Base-by-base conservation (phyloP, 2,329 filamentous ascomycete genomes). In the Magnaporthales sp. region DNA sequence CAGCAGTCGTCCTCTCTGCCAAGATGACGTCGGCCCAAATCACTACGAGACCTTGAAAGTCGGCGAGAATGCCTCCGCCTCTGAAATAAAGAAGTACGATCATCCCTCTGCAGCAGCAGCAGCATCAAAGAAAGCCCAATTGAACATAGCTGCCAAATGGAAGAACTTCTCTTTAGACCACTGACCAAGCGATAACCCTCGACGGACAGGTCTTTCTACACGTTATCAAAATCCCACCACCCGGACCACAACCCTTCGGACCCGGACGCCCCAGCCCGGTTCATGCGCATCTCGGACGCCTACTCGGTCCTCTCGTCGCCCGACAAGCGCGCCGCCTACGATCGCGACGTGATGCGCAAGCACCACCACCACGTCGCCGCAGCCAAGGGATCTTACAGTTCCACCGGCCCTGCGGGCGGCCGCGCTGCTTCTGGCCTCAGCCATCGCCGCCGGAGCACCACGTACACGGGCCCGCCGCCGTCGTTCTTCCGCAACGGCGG, bases 141-240 rank as follows among this genome's bases (percentile, higher is more conserved):
- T 26, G 54, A 15, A 15, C 4, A 10, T 8, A 8, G 32, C 32
- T 38, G 7, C 32, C 32, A 58, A 58, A n/a, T 4, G n/a, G 7
- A 38, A 46, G 38, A 46, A 31, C 2, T 6, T 19, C 5, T 46
- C n/a, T n/a, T n/a, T 38, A 38, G 22, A 26, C 8, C 22, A 26
- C 22, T 26, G 22, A 26, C 22, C 9, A 26, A 56, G 9, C 54
- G 6, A 24, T 26, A 22, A n/a, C n/a, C 54, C 54, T 1, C n/a
- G 24, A 58, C 9, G 54, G 46, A 30, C 67, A 89, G 86, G 73
- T 86, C 86, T 71, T 99, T 97, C 85, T 98, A 97, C 83, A 79
- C 84, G 68, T 91, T 98, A 76, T 97, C 93, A 74, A 96, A 97
- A 79, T 80, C 85, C 66, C 90, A 97, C 83, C 95, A 99, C 78